phyloP scores from a whole-genome alignment of 148 eudicot genomes.

The Rhododendron molle region DNA sequence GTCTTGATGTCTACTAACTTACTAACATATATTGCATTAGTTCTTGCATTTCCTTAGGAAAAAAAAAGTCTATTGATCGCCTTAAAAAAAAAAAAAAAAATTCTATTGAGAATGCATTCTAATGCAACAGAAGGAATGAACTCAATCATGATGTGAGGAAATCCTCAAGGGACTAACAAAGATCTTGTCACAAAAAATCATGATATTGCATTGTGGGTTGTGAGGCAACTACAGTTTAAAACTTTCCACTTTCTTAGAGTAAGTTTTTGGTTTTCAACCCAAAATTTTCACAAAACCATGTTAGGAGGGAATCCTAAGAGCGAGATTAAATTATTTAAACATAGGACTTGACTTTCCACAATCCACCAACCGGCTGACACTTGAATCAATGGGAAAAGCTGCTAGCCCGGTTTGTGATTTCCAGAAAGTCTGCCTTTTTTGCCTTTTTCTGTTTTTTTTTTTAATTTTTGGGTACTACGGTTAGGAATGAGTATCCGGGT shows the following conservation, averaged over 20 bases:
- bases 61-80: too few species aligned
- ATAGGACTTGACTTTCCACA: background rate
- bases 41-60: too few species aligned
- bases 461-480: too few species aligned
- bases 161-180: background rate
- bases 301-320: background rate
- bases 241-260: background rate
- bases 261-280: background rate
- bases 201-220: background rate
- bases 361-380: background rate
- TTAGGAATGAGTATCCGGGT: too few species aligned
- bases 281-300: background rate
- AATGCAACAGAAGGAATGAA: background rate
- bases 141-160: background rate
- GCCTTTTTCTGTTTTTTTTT: background rate
- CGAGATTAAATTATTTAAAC: background rate
- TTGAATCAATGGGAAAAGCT: background rate
- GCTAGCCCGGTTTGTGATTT: background rate
- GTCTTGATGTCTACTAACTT: too few species aligned
- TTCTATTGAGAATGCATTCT: background rate
- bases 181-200: background rate
- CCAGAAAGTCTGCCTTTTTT: background rate
- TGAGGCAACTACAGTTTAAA: background rate
- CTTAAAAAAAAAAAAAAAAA: too few species aligned
- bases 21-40: too few species aligned